phyloP scores from a whole-genome alignment of 169 alveolate genomes.

The Cryptosporidium viatorum region DNA sequence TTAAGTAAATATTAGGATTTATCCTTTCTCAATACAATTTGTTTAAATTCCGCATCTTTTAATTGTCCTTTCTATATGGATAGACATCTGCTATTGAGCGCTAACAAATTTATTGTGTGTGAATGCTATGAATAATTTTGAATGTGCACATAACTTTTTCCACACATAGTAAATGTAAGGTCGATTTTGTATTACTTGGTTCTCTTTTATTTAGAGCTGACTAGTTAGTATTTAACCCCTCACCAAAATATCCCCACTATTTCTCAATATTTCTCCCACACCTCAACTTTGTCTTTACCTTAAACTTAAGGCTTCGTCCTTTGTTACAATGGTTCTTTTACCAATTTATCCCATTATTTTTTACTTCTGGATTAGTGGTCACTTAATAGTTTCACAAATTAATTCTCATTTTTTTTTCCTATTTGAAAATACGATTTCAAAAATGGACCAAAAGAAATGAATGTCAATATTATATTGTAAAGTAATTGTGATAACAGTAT shows the following conservation, averaged over 20 bases:
- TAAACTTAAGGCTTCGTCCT: no score
- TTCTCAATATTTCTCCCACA: no score
- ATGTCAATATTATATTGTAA: background rate
- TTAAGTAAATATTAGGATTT: background rate
- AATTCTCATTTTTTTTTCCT: background rate
- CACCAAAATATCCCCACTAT: background rate
- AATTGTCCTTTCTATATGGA: background rate
- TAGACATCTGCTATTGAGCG: slow-evolving; percentile 2
- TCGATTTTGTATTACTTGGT: no score
- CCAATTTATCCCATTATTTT: no score
- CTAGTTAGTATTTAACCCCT: background rate
- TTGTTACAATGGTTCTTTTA: no score
- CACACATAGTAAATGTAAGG: background rate
- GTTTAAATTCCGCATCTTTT: background rate
- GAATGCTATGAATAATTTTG: background rate
- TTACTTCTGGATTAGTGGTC: no score
- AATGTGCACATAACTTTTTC: background rate
- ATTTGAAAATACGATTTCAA: background rate
- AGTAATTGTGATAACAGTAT: background rate
- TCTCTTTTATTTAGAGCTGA: no score
- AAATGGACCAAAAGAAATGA: background rate
- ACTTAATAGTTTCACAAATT: no score
- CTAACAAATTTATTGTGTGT: slow-evolving; percentile 1
- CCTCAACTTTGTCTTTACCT: no score
- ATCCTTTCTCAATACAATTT: background rate